A percentile compares a stretch with the other conserved stretches of the same genome.
phyloP scores from a whole-genome alignment of 768 basidiomycete genomes.

The Suillus cothurnatus region DNA sequence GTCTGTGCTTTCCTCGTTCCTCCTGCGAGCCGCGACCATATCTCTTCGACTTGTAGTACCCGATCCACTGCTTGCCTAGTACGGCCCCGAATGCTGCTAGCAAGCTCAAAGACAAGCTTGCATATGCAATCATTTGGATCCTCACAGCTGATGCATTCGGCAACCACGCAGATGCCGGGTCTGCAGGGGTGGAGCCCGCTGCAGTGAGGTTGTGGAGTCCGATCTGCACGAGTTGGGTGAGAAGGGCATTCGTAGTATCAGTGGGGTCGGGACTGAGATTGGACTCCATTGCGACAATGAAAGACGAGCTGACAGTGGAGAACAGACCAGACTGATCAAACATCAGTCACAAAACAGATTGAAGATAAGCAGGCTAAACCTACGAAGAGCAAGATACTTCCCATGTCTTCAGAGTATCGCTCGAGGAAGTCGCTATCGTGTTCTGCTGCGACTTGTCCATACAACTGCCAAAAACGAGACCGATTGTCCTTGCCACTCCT shows the following conservation, averaged over 20 bases:
- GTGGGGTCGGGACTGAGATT: conserved; percentile 14
- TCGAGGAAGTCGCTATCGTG: conserved; percentile 21
- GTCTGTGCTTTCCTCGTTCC: no score
- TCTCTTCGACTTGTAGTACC: no score
- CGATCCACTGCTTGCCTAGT: no score
- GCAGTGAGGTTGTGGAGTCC: conserved; percentile 1
- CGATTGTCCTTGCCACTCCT: background rate
- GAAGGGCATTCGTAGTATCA: conserved; percentile 15
- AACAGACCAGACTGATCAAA: conserved; percentile 17
- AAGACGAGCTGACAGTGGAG: conserved; percentile 15
- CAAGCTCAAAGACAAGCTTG: no score
- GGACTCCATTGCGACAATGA: conserved; percentile 13
- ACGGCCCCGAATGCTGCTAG: no score
- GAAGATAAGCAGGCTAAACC: background rate
- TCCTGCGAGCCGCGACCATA: no score
- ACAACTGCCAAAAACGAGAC: conserved; percentile 16
- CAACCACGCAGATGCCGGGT: background rate
- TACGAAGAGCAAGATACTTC: conserved; percentile 24
- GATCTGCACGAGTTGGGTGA: conserved; percentile 10
- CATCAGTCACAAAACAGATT: background rate
- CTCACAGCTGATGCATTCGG: no score
- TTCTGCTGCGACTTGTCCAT: conserved; percentile 14
- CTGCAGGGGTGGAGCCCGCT: background rate
- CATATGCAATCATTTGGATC: no score
- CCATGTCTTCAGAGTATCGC: conserved; percentile 17